Evolutionary conservation across 1,139 yeast species (phyloP).

Genomic region (Scheffersomyces insectosa): DNA sequence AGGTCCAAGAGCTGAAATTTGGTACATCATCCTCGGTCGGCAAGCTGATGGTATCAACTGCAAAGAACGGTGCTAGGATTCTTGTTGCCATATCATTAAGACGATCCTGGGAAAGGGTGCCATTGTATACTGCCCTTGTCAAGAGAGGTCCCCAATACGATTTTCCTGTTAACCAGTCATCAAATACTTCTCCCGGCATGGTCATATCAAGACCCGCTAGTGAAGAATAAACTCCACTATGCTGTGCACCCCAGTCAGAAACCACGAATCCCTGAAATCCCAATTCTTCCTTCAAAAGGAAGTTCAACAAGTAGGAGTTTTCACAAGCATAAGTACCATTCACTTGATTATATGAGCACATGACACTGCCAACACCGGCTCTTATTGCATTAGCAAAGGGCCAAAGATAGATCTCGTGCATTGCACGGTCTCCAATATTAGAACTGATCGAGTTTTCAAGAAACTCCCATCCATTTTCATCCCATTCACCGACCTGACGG

Average conservation of each 20-base stretch:
- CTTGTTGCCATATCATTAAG: constrained; percentile 64
- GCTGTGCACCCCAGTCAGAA: constrained; percentile 69
- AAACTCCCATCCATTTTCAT: constrained; percentile 43
- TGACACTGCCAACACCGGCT: constrained; percentile 62
- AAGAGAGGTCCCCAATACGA: constrained; percentile 61
- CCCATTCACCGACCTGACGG: constrained; percentile 61
- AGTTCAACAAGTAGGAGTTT: constrained; percentile 56
- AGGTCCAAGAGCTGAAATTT: constrained; percentile 62
- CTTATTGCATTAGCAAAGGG: constrained; percentile 65
- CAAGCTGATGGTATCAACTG: constrained; percentile 31
- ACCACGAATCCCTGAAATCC: constrained; percentile 70
- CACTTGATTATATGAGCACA: constrained; percentile 63
- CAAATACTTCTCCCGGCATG: constrained; percentile 64
- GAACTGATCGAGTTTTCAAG: constrained; percentile 43
- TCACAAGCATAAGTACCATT: constrained; percentile 64
- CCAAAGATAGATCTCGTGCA: constrained; percentile 67
- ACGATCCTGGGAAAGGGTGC: constrained; percentile 55
- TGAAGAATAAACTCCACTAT: constrained; percentile 57
- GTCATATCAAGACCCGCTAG: constrained; percentile 66
- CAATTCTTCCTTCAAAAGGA: constrained; percentile 58
- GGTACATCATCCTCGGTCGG: constrained; percentile 48
- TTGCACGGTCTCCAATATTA: constrained; percentile 59
- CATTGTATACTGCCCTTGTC: constrained; percentile 56
- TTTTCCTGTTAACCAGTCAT: constrained; percentile 55
- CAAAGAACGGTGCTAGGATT: constrained; percentile 59